Percentiles rank a stretch among this genome's conserved stretches.
These are phyloP conservation scores for Argentina anserina DNA, from an alignment of 306 rosid species.

Conservation along the genomic window DNA sequence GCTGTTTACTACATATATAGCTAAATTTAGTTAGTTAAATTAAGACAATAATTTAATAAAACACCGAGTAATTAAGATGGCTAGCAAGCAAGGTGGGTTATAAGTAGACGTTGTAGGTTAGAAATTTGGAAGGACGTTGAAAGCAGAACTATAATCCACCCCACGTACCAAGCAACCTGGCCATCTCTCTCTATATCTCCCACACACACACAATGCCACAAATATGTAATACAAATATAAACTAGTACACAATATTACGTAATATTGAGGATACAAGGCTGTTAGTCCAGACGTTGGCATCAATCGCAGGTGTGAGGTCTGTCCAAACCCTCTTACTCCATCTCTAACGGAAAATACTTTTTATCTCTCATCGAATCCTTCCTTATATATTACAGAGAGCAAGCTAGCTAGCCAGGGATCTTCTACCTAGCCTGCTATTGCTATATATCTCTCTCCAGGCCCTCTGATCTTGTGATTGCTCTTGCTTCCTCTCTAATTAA, in stretches of 20 bases:
- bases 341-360: constrained; percentile 82
- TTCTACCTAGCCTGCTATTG: background rate
- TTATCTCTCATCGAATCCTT: constrained; percentile 34
- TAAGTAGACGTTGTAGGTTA: constrained; percentile 99
- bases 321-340: constrained; percentile 65
- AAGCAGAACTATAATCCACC: constrained; percentile 80
- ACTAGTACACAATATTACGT: background rate
- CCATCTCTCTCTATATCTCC: constrained; percentile 14
- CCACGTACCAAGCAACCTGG: constrained; percentile 70
- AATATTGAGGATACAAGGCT: constrained; percentile 6
- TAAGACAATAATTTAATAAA: background rate
- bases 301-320: constrained; percentile 81
- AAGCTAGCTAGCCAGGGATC: background rate
- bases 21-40: background rate
- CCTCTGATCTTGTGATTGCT: background rate
- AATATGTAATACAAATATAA: constrained; percentile 6
- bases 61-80: constrained; percentile 7
- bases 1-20: background rate
- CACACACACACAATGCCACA: background rate
- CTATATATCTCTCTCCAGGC: background rate
- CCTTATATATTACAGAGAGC: background rate
- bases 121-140: constrained; percentile 92
- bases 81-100: constrained; percentile 59
- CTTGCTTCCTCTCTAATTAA: background rate
- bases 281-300: constrained; percentile 96